Evolutionary conservation across 2,329 filamentous ascomycete genomes (phyloP).

Genomic region (Penicillium thymicola): DNA sequence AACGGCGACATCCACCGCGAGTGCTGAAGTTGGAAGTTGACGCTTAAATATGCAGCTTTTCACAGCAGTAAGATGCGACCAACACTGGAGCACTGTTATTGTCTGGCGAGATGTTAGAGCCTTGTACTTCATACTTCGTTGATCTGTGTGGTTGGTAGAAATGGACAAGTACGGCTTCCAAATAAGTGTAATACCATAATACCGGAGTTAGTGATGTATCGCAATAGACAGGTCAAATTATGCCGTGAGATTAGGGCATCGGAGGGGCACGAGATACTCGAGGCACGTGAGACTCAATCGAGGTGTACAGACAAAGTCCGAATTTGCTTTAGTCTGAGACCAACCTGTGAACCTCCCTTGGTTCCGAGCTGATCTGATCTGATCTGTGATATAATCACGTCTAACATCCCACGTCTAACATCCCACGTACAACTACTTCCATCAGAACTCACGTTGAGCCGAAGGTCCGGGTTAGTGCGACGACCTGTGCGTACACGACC

Average conservation of each 20-base stretch:
- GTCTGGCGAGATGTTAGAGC: background rate
- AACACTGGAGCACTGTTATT: background rate
- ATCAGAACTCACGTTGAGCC: background rate
- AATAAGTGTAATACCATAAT: background rate
- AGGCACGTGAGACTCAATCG: background rate
- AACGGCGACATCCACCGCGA: background rate
- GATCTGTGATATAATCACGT: background rate
- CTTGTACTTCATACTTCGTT: background rate
- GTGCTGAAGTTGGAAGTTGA: background rate
- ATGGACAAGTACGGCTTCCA: background rate
- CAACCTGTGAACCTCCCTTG: background rate
- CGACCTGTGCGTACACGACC: constrained; percentile 9
- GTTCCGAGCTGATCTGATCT: background rate
- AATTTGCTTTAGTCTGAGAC: background rate
- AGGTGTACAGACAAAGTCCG: background rate
- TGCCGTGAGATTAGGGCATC: background rate
- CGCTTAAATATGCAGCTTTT: background rate
- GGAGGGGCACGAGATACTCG: background rate
- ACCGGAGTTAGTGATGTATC: background rate
- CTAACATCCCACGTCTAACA: background rate
- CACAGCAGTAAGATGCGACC: background rate
- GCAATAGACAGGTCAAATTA: background rate
- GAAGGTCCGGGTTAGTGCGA: background rate
- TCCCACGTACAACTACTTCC: background rate
- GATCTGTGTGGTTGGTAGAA: background rate